These are phyloP conservation scores for Priceomyces haplophilus DNA, from an alignment of 805 yeast species.

Conservation along the genomic window DNA sequence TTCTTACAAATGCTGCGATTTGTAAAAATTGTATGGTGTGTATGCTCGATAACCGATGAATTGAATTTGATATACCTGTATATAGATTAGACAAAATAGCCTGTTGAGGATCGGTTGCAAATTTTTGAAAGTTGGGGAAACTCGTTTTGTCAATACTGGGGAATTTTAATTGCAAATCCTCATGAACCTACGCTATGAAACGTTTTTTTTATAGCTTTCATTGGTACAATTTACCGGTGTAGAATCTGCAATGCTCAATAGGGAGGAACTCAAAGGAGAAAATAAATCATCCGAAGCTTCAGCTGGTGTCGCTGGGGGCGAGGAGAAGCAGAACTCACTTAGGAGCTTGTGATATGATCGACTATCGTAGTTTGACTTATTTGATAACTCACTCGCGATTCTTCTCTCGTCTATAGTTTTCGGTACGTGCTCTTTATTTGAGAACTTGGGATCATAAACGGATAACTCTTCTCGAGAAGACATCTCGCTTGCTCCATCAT, in stretches of 20 bases:
- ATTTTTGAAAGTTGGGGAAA: too few species aligned
- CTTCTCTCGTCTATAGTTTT: background rate
- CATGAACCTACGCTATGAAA: too few species aligned
- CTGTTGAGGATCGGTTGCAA: too few species aligned
- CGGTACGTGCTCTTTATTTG: background rate
- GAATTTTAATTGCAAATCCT: too few species aligned
- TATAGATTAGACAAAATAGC: too few species aligned
- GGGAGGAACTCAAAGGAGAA: background rate
- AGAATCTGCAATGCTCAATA: background rate
- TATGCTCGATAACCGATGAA: too few species aligned
- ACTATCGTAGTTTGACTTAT: constrained; percentile 28
- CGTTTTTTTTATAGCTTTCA: too few species aligned
- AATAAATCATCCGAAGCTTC: background rate
- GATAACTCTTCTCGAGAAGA: background rate
- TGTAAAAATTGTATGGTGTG: too few species aligned
- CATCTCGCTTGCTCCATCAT: background rate
- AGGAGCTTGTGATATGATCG: constrained; percentile 55
- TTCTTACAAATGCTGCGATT: too few species aligned
- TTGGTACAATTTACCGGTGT: too few species aligned
- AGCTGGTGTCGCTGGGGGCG: constrained; percentile 14
- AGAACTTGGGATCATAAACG: background rate
- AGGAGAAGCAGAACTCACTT: constrained; percentile 59
- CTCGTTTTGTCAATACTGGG: too few species aligned
- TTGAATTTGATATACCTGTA: too few species aligned
- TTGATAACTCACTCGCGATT: background rate